Percentiles rank a stretch among this genome's conserved stretches.
These are phyloP conservation scores for Trichomonascaceae sp. DNA, from an alignment of 1,139 yeast genomes.

Conservation along the genomic window DNA sequence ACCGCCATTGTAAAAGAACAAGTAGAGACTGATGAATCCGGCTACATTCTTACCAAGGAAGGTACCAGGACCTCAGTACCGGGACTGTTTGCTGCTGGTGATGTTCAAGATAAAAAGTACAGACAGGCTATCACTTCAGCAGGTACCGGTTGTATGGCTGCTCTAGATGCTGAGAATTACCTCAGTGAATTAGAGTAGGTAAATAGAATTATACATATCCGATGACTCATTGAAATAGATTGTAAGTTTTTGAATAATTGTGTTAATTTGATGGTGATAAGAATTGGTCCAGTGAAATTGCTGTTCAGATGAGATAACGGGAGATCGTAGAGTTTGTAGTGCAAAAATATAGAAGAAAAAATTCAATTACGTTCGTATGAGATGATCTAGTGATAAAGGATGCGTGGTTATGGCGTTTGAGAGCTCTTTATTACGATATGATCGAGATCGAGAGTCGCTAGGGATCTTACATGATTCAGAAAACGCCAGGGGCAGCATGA, in stretches of 20 bases:
- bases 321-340: too few species aligned
- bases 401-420: too few species aligned
- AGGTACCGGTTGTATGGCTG: conserved; percentile 99
- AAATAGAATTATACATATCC: not conserved
- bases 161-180: conserved; percentile 85
- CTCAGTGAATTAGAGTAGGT: conserved; percentile 46
- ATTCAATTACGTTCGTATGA: too few species aligned
- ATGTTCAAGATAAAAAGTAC: conserved; percentile 92
- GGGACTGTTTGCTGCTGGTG: conserved; percentile 98
- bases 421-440: too few species aligned
- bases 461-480: too few species aligned
- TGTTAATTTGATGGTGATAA: not conserved
- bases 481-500: too few species aligned
- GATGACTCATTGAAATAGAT: not conserved
- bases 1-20: conserved; percentile 73
- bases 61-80: conserved; percentile 88
- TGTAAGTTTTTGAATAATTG: not conserved
- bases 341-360: too few species aligned
- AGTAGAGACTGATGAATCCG: conserved; percentile 77
- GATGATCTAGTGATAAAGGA: too few species aligned
- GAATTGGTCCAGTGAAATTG: too few species aligned
- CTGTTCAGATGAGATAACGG: too few species aligned
- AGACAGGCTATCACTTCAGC: conserved; percentile 99
- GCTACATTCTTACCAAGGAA: conserved; percentile 82
- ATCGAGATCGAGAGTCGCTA: too few species aligned